Evolutionary conservation across 192 early-diverging fungal species (phyloP).

Genomic region (Entophlyctis luteolus): DNA sequence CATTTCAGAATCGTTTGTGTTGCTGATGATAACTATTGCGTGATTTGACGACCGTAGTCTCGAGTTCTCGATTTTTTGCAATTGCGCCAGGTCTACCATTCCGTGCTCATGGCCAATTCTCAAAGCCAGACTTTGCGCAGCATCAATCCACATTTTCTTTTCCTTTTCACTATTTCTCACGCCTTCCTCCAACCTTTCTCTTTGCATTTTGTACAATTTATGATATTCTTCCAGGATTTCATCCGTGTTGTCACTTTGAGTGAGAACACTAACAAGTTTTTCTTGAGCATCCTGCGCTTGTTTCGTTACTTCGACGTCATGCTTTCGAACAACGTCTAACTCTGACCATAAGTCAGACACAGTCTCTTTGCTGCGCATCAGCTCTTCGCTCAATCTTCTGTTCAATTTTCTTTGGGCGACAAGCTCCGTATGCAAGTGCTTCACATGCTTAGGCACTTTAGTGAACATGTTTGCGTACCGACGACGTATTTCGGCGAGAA

Average conservation of each 20-base stretch:
- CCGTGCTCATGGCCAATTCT: conserved; percentile 56
- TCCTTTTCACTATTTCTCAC: conserved; percentile 48
- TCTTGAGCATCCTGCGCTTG: conserved; percentile 55
- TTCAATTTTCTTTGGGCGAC: conserved; percentile 55
- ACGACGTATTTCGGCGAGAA: conserved; percentile 51
- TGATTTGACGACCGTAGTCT: conserved; percentile 47
- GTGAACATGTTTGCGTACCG: conserved; percentile 59
- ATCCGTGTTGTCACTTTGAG: conserved; percentile 52
- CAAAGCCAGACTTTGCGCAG: conserved; percentile 50
- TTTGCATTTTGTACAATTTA: conserved; percentile 57
- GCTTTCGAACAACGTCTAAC: conserved; percentile 49
- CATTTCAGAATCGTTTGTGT: conserved; percentile 48
- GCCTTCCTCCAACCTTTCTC: conserved; percentile 50
- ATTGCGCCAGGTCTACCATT: conserved; percentile 41
- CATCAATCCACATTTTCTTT: conserved; percentile 58
- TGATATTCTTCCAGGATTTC: conserved; percentile 59
- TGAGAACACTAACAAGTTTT: conserved; percentile 48
- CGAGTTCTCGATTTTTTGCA: conserved; percentile 51
- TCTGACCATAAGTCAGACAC: conserved; percentile 42
- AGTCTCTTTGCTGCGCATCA: conserved; percentile 46
- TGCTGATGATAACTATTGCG: conserved; percentile 48
- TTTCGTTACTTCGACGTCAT: conserved; percentile 49
- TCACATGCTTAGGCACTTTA: conserved; percentile 53
- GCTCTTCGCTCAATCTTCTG: conserved; percentile 48
- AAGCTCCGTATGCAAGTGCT: conserved; percentile 55